Evolutionary conservation across 1,284 basidiomycete species (phyloP), one percentile per base, ranked within the genome.

Genomic region (Bondarzewia mesenterica): DNA sequence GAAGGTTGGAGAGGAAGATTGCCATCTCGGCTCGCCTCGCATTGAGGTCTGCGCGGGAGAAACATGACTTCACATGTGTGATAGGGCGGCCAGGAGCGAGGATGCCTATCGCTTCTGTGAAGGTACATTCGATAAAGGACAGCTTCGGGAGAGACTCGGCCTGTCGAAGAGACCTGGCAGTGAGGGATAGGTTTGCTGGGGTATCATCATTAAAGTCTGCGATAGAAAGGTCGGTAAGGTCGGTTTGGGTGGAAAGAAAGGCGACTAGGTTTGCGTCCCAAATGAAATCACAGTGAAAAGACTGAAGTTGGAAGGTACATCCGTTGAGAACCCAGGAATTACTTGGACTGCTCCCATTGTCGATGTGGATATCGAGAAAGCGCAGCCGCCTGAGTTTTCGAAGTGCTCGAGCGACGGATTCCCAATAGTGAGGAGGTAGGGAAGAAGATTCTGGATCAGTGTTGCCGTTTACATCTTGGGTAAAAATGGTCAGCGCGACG

Each of bases 51-150:
- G 74, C 66, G 47, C 67, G 67, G 20, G 81, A 81, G 59, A 84
- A 78, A 55, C 80, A 83, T n/a, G 81, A 81, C 60, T 84, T 84
- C 51, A 84, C 68, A 47, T 73, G 74, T 2, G 71, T 69, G 39
- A 84, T 62, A 4, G 81, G 79, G 2, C 81, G 68, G 12, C 66
- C 66, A 1, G 80, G 78, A n/a, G 76, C 69, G 14, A 83, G 63
- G 7, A 69, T 66, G 42, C 67, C 65, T 4, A 77, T 80, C 1
- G 80, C 82, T 62, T 81, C 80, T 21, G 73, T 66, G 60, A 82
- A 82, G 3, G 80, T 80, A 61, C 82, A 84, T 62, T 84, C 79
- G 37, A 85, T 59, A 21, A 64, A 71, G 7, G 73, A 66, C 29
- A 82, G 63, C 45, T 65, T 65, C 44, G 75, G 73, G 12, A 82